Percentiles rank a stretch among this genome's conserved stretches.
These are phyloP conservation scores for Corrigiola litoralis DNA, from an alignment of 179 eudicot species.

Conservation along the genomic window DNA sequence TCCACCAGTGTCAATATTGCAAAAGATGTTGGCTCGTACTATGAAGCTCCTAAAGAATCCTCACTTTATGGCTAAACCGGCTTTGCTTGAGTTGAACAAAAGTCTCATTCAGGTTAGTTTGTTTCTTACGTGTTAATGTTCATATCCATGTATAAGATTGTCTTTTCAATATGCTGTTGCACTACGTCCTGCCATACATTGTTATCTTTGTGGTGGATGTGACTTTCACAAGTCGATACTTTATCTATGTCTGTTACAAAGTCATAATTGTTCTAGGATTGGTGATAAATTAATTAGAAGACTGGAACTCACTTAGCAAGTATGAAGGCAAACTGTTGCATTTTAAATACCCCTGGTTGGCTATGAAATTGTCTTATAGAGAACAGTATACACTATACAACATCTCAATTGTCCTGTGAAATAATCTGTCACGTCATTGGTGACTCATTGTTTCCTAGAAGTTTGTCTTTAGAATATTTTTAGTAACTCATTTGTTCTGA, in stretches of 20 bases:
- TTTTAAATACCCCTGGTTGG: no score
- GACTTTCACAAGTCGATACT: not conserved
- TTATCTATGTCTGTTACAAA: no score
- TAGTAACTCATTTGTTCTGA: not conserved
- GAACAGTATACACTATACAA: no score
- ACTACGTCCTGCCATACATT: not conserved
- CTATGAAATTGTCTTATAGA: no score
- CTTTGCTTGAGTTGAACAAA: constrained; percentile 69
- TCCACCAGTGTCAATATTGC: constrained; percentile 66
- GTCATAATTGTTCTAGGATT: no score
- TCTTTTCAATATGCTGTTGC: not conserved
- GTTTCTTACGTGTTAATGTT: not conserved
- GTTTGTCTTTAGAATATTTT: not conserved
- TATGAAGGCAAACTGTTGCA: no score
- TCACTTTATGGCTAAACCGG: constrained; percentile 87
- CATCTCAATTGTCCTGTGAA: no score
- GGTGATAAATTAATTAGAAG: no score
- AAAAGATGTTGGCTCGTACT: constrained; percentile 63
- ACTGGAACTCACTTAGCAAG: no score
- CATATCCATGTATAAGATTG: not conserved
- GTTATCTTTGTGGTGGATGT: not conserved
- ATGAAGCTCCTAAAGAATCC: constrained; percentile 72
- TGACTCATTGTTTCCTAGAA: no score
- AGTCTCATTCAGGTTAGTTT: constrained; percentile 78
- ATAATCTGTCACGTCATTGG: no score